Evolutionary conservation across 2,329 filamentous ascomycete species (phyloP), one percentile per base, ranked within the genome.

Genomic region (Pyrenochaeta sp.): DNA sequence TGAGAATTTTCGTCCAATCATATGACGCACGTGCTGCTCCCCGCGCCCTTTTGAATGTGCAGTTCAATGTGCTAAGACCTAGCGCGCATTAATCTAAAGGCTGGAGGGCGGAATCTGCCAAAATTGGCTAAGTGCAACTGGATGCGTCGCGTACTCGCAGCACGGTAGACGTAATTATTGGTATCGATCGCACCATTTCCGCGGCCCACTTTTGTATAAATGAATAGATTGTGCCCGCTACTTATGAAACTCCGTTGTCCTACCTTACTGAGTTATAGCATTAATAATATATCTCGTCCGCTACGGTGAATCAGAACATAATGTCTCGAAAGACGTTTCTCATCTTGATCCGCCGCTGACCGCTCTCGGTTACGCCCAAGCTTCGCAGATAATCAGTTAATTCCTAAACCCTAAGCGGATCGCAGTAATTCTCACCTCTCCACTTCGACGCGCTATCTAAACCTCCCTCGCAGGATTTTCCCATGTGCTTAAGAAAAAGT

Each of bases 341-440:
- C 51, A 59, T 28, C 50, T 54, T 30, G 58, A 61, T 46, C 58
- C 58, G 22, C 48, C 54, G n/a, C 44, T 61, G 36, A 61, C 58
- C 49, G 32, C 42, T 19, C 43, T 53, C 34, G 58, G 58, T n/a
- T 34, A 54, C 49, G 32, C 47, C 28, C 58, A 61, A 57, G 58
- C 54, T 27, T n/a, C 39, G 8, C 39, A 42, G 19, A 30, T n/a
- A n/a, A n/a, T n/a, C n/a, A n/a, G n/a, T n/a, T n/a, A n/a, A n/a
- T n/a, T n/a, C n/a, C n/a, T n/a, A n/a, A n/a, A n/a, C n/a, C n/a
- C n/a, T n/a, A n/a, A n/a, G n/a, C n/a, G n/a, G n/a, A n/a, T n/a
- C n/a, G n/a, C n/a, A n/a, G n/a, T n/a, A n/a, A n/a, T n/a, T n/a
- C n/a, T n/a, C n/a, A n/a, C n/a, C n/a, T n/a, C n/a, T n/a, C n/a